These are phyloP conservation scores for Globisporangium spinosum DNA, from an alignment of 352 stramenopile species.

Conservation along the genomic window DNA sequence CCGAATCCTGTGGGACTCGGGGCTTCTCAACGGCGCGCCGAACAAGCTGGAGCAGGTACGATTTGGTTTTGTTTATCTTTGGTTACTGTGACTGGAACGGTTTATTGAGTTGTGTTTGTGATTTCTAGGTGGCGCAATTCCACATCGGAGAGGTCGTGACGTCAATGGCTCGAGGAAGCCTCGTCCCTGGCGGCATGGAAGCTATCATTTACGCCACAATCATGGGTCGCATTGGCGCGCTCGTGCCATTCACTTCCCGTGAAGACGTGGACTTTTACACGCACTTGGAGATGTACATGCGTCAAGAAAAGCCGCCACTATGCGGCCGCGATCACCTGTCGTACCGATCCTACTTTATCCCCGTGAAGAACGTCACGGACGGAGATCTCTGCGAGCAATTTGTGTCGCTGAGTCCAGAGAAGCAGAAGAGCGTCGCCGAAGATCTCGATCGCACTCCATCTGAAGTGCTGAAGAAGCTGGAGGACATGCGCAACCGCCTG, in stretches of 20 bases:
- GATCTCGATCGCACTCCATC: constrained; percentile 94
- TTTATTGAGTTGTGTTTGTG: background rate
- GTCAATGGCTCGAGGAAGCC: constrained; percentile 91
- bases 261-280: constrained; percentile 98
- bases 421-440: constrained; percentile 95
- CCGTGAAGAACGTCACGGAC: constrained; percentile 98
- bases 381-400: constrained; percentile 98
- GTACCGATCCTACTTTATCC: constrained; percentile 97
- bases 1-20: constrained; percentile 95
- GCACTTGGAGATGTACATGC: constrained; percentile 97
- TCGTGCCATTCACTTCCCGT: constrained; percentile 95
- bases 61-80: background rate
- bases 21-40: constrained; percentile 88
- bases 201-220: constrained; percentile 97
- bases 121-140: constrained; percentile 86
- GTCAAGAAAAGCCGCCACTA: constrained; percentile 88
- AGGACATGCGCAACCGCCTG: constrained; percentile 96
- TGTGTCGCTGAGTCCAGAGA: constrained; percentile 87
- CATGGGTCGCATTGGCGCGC: constrained; percentile 93
- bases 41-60: constrained; percentile 95
- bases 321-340: constrained; percentile 95
- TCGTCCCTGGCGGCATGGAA: constrained; percentile 95
- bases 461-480: constrained; percentile 98
- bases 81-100: background rate
- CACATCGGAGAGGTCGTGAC: constrained; percentile 99